These are phyloP conservation scores for Pseudohalonectria lignicola DNA, from an alignment of 2,329 filamentous ascomycete species.

Conservation along the genomic window DNA sequence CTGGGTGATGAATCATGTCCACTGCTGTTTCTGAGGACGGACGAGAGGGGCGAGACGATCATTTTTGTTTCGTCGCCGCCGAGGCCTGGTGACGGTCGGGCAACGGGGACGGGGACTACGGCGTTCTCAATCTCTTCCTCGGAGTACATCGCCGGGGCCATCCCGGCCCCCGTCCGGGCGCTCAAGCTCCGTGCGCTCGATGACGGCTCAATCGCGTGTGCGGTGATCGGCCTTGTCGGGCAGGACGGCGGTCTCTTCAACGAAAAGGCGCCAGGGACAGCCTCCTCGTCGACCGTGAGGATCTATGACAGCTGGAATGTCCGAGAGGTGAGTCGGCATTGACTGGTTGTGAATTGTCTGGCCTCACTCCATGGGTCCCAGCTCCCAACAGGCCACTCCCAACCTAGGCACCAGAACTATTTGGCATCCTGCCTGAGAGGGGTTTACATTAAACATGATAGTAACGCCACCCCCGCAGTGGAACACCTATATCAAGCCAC, in stretches of 20 bases:
- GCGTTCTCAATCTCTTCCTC: background rate
- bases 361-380: no score
- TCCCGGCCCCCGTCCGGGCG: conserved; percentile 18
- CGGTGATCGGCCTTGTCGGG: conserved; percentile 20
- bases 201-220: conserved; percentile 22
- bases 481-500: conserved; percentile 17
- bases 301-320: conserved; percentile 22
- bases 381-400: no score
- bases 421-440: no score
- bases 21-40: background rate
- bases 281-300: conserved; percentile 14
- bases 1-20: conserved; percentile 9
- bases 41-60: conserved; percentile 2
- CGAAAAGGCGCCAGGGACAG: conserved; percentile 14
- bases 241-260: conserved; percentile 20
- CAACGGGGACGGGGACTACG: conserved; percentile 14
- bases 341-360: no score
- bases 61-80: conserved; percentile 9
- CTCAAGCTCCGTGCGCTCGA: conserved; percentile 21
- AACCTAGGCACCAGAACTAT: no score
- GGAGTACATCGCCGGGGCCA: conserved; percentile 15
- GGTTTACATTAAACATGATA: no score
- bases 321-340: conserved; percentile 18
- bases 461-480: no score
- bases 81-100: no score